Conservation (phyloP, 192 early-diverging fungal genomes). For the Glomus cerebriforme region DNA sequence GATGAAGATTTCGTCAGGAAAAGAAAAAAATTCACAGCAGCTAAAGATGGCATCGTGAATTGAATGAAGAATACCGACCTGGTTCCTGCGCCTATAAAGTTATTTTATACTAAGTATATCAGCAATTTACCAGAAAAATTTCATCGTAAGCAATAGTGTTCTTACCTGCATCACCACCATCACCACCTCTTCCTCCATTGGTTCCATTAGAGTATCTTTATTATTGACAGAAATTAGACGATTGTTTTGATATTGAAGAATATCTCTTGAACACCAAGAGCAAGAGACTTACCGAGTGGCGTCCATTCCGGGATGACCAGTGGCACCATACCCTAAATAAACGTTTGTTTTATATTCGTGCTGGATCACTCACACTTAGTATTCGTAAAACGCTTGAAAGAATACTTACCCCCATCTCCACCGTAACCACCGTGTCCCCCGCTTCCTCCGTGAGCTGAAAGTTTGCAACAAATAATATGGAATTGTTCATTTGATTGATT, state of each 20-base stretch:
- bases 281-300: slow-evolving; percentile 16
- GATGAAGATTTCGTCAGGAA: slow-evolving; percentile 4
- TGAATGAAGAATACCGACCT: slow-evolving; percentile 17
- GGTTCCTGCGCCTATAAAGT: slow-evolving; percentile 25
- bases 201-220: slow-evolving; percentile 10
- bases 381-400: slow-evolving; percentile 12
- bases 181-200: slow-evolving; percentile 26
- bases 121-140: slow-evolving; percentile 11
- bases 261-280: neutral
- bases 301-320: slow-evolving; percentile 3
- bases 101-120: slow-evolving; percentile 7
- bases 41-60: neutral
- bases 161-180: slow-evolving; percentile 32
- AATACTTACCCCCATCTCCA: slow-evolving; percentile 23
- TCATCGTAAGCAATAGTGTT: neutral
- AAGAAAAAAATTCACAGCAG: slow-evolving; percentile 13
- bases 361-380: neutral
- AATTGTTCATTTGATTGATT: neutral
- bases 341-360: slow-evolving; percentile 15
- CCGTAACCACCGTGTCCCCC: slow-evolving; percentile 22
- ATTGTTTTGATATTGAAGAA: neutral
- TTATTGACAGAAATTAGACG: slow-evolving; percentile 7
- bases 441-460: slow-evolving; percentile 22
- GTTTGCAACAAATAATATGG: neutral
- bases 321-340: slow-evolving; percentile 15